Evolutionary conservation across 106 monocot genomes (phyloP).

Genomic region (Gastrodia elata): DNA sequence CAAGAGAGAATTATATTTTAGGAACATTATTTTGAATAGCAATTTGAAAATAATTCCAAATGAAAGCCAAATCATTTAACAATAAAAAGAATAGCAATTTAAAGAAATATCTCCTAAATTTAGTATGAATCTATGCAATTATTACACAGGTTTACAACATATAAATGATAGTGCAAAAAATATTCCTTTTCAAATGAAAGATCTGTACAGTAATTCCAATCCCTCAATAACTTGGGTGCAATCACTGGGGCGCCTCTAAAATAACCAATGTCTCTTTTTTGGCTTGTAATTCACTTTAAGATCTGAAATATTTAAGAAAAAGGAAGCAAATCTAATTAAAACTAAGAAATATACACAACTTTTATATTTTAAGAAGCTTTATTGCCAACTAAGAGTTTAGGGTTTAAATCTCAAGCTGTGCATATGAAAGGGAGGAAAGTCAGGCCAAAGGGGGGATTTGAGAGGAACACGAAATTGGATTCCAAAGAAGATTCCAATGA

Average conservation of each 20-base stretch:
- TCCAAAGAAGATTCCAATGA: too few relatives aligned
- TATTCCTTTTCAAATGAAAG: not conserved
- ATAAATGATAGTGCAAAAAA: not conserved
- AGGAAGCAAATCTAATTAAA: not conserved
- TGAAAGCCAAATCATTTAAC: too few relatives aligned
- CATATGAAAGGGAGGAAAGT: too few relatives aligned
- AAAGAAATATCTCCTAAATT: not conserved
- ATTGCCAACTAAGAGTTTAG: too few relatives aligned
- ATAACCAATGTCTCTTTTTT: slow-evolving; percentile 9
- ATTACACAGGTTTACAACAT: not conserved
- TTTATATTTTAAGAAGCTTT: too few relatives aligned
- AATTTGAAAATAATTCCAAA: too few relatives aligned
- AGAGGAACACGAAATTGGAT: too few relatives aligned
- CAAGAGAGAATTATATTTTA: too few relatives aligned
- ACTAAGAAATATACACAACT: too few relatives aligned
- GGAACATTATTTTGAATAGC: too few relatives aligned
- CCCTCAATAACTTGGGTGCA: not conserved
- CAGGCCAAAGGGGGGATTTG: too few relatives aligned
- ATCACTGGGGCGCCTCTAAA: not conserved
- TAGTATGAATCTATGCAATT: not conserved
- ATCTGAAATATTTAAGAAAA: slow-evolving; percentile 5
- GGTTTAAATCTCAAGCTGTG: too few relatives aligned
- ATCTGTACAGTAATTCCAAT: not conserved
- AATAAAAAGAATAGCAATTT: not conserved
- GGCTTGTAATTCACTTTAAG: slow-evolving; percentile 8